Evolutionary conservation across 2,329 filamentous ascomycete genomes (phyloP).

Genomic region (Fusarium graminum): DNA sequence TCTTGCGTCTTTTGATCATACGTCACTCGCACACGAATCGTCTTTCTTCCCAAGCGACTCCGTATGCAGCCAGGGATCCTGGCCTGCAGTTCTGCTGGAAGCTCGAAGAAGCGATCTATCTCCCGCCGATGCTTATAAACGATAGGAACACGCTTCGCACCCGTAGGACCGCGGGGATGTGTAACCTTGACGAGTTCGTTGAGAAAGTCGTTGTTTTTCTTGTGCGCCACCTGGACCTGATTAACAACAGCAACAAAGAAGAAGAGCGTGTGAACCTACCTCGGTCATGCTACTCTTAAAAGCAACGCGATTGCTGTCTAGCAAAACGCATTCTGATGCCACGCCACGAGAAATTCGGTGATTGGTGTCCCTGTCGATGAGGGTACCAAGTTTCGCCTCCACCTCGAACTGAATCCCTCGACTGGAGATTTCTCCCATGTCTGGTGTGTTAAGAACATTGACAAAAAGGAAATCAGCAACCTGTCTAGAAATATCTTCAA

Average conservation of each 20-base stretch:
- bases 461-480: constrained; percentile 86
- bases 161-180: constrained; percentile 64
- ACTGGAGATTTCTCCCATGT: constrained; percentile 72
- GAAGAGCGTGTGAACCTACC: constrained; percentile 62
- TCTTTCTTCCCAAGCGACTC: constrained; percentile 66
- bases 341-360: constrained; percentile 77
- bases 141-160: constrained; percentile 69
- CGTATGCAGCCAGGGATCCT: constrained; percentile 75
- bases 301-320: constrained; percentile 69
- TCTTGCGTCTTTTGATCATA: constrained; percentile 78
- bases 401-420: constrained; percentile 86
- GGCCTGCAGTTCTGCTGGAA: constrained; percentile 70
- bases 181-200: constrained; percentile 76
- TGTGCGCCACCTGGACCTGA: constrained; percentile 76
- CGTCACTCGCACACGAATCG: constrained; percentile 71
- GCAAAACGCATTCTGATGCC: constrained; percentile 77
- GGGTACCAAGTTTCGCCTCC: constrained; percentile 90
- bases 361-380: constrained; percentile 80
- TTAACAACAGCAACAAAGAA: constrained; percentile 29
- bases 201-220: constrained; percentile 84
- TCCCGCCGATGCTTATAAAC: constrained; percentile 87
- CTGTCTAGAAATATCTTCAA: constrained; percentile 78
- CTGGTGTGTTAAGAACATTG: constrained; percentile 75
- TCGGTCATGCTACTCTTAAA: constrained; percentile 94
- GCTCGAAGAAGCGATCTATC: constrained; percentile 84